Conservation (phyloP, 2,329 filamentous ascomycete species). For the Zasmidium cellare region DNA sequence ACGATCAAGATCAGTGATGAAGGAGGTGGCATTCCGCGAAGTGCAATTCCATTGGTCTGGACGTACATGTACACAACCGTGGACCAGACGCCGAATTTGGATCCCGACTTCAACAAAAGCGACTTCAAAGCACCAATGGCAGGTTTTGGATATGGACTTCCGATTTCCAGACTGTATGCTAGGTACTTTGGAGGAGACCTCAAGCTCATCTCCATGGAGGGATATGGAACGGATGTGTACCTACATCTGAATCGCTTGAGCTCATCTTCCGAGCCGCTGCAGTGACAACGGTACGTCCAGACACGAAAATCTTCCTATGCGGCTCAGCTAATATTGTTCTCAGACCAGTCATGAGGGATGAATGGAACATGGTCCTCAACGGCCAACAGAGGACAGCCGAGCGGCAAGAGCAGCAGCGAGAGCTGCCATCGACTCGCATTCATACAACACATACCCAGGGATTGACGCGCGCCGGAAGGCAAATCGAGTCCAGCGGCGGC, state of each 20-base stretch:
- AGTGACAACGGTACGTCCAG: conserved; percentile 79
- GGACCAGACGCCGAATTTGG: conserved; percentile 88
- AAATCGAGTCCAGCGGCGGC: conserved; percentile 19
- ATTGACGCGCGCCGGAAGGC: conserved; percentile 47
- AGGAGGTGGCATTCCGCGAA: conserved; percentile 90
- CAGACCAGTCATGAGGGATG: conserved; percentile 80
- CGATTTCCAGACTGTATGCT: conserved; percentile 90
- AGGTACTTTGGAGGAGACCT: conserved; percentile 96
- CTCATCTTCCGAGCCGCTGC: conserved; percentile 91
- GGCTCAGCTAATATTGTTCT: background rate
- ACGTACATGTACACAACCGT: conserved; percentile 99
- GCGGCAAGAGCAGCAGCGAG: background rate
- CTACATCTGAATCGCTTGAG: conserved; percentile 95
- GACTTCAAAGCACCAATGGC: conserved; percentile 99
- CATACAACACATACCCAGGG: conserved; percentile 52
- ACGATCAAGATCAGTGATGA: conserved; percentile 98
- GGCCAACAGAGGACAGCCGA: conserved; percentile 12
- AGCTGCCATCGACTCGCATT: conserved; percentile 26
- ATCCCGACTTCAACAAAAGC: conserved; percentile 97
- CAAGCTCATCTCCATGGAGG: conserved; percentile 99
- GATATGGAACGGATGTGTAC: conserved; percentile 99
- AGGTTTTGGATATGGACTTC: conserved; percentile 95
- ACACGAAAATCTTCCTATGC: too few species aligned
- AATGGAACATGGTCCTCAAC: conserved; percentile 40
- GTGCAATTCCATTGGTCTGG: conserved; percentile 95